Percentiles rank a stretch among this genome's conserved stretches.
These are phyloP conservation scores for Candida albicans DNA, from an alignment of 1,139 yeast species.

Conservation along the genomic window DNA sequence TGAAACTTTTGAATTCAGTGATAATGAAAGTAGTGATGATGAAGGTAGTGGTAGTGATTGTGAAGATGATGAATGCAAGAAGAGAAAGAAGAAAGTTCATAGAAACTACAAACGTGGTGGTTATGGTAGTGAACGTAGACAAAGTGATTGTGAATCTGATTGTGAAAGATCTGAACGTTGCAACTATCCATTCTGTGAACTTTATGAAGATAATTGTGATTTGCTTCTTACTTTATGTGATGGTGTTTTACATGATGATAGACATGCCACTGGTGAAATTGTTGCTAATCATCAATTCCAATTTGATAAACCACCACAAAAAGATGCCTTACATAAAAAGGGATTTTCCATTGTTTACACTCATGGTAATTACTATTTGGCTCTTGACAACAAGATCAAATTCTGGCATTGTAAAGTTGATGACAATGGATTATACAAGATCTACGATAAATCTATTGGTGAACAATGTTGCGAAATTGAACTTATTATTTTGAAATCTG, in stretches of 20 bases:
- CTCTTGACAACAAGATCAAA: slow-evolving; percentile 9
- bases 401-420: slow-evolving; percentile 12
- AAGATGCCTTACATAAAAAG: slow-evolving; percentile 9
- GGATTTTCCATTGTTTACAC: slow-evolving; percentile 18
- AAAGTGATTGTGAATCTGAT: no score
- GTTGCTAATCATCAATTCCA: slow-evolving; percentile 50
- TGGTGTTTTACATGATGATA: slow-evolving; percentile 39
- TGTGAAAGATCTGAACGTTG: not conserved
- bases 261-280: slow-evolving; percentile 43
- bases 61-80: not conserved
- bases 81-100: not conserved
- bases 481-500: slow-evolving; percentile 5
- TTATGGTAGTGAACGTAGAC: not conserved
- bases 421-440: slow-evolving; percentile 7
- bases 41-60: not conserved
- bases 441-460: slow-evolving; percentile 9
- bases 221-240: slow-evolving; percentile 44
- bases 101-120: not conserved
- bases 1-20: not conserved
- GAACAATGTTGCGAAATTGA: slow-evolving; percentile 4
- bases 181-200: slow-evolving; percentile 2
- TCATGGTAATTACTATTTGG: slow-evolving; percentile 22
- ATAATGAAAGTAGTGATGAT: not conserved
- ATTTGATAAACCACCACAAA: slow-evolving; percentile 50
- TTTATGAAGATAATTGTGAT: not conserved